phyloP scores from a whole-genome alignment of 306 rosid genomes.

The Vigna angularis region DNA sequence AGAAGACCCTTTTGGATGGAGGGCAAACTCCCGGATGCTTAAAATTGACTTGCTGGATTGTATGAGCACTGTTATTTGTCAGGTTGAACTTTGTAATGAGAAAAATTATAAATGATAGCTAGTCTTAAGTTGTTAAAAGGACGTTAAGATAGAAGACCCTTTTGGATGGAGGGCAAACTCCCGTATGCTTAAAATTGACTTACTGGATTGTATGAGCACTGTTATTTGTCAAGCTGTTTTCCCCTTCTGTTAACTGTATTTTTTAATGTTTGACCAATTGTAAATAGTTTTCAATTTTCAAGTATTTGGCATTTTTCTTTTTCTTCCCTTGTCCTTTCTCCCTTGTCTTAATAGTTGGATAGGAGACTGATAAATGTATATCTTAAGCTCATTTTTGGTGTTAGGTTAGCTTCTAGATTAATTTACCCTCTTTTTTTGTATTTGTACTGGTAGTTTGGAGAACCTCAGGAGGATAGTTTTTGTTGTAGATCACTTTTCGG shows the following conservation, averaged over 20 bases:
- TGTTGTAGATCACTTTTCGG: neutral
- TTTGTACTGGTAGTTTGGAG: conserved; percentile 12
- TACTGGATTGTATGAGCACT: neutral
- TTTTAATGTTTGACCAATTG: neutral
- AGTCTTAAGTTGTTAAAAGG: neutral
- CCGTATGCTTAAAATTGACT: neutral
- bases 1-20: neutral
- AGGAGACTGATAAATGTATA: neutral
- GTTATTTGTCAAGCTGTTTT: neutral
- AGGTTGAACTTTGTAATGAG: neutral
- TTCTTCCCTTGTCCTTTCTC: neutral
- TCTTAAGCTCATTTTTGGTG: neutral
- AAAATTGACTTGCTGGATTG: neutral
- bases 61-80: neutral
- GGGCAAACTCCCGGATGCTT: neutral
- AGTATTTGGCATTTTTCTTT: neutral
- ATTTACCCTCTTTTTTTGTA: neutral
- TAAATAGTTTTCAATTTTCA: neutral
- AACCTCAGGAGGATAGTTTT: conserved; percentile 2
- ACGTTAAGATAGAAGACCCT: neutral
- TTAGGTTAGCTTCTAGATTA: conserved; percentile 1
- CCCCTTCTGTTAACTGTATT: neutral
- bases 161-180: neutral
- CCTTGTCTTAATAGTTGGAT: neutral
- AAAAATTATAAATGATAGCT: neutral